A percentile compares a stretch with the other conserved stretches of the same genome.
These are phyloP conservation scores for Dioscorea zingiberensis DNA, from an alignment of 106 monocot genomes.

Conservation along the genomic window DNA sequence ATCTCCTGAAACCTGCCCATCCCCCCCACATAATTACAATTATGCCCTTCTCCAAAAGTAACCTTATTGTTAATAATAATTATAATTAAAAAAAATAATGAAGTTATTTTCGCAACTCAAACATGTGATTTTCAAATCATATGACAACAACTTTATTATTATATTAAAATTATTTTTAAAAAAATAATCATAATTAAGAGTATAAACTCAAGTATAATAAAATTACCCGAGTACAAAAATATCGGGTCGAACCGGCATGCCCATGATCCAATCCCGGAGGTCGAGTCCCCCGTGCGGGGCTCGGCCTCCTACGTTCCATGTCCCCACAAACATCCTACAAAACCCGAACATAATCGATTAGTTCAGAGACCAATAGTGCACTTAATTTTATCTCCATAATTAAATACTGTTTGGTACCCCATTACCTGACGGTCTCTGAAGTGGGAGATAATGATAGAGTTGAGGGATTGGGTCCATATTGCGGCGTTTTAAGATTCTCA, in stretches of 20 bases:
- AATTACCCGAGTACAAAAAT: constrained; percentile 68
- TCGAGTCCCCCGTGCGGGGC: constrained; percentile 50
- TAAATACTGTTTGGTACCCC: background rate
- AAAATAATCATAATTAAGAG: too few relatives aligned
- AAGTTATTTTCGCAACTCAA: too few relatives aligned
- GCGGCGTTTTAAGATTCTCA: constrained; percentile 17
- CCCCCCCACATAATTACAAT: background rate
- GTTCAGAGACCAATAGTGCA: background rate
- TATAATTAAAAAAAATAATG: background rate
- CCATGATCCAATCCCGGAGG: constrained; percentile 55
- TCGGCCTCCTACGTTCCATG: constrained; percentile 90
- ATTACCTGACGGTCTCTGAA: constrained; percentile 30
- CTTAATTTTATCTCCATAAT: background rate
- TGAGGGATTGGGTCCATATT: background rate
- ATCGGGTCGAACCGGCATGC: constrained; percentile 45
- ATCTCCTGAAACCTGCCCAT: constrained; percentile 69
- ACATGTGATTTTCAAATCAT: too few relatives aligned
- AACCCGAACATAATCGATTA: background rate
- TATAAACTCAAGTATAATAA: too few relatives aligned
- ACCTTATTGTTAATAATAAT: too few relatives aligned
- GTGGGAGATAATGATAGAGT: background rate
- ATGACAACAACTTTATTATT: too few relatives aligned
- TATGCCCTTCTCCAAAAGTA: too few relatives aligned
- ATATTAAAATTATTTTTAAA: too few relatives aligned
- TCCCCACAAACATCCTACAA: constrained; percentile 81